phyloP scores from a whole-genome alignment of 192 early-diverging fungal species.

The Coemansia sp. region DNA sequence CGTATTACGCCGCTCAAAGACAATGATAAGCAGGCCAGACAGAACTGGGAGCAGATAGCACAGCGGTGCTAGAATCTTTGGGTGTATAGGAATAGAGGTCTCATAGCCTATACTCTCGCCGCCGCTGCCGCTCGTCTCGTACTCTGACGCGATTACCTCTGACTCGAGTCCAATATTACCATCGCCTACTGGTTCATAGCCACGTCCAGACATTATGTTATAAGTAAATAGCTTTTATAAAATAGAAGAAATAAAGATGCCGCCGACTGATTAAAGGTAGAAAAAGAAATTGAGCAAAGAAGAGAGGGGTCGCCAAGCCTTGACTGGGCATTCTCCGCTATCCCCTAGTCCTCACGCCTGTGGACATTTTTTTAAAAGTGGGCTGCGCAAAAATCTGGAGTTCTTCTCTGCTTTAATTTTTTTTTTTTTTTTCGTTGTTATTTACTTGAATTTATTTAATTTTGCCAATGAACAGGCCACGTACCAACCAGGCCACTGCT shows the following conservation, averaged over 20 bases:
- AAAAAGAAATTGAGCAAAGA: no score
- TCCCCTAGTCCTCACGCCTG: no score
- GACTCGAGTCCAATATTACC: conserved; percentile 52
- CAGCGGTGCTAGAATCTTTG: conserved; percentile 56
- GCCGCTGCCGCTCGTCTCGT: conserved; percentile 21
- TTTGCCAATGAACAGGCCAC: conserved; percentile 22
- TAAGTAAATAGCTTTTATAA: background rate
- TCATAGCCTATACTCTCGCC: conserved; percentile 55
- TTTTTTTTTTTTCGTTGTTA: background rate
- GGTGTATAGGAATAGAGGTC: conserved; percentile 50
- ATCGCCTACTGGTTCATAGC: conserved; percentile 53
- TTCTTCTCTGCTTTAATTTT: background rate
- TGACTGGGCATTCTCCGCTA: background rate
- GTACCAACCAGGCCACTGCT: conserved; percentile 12
- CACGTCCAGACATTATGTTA: conserved; percentile 36
- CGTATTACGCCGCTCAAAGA: conserved; percentile 52
- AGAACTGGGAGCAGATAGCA: conserved; percentile 43
- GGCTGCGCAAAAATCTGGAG: background rate
- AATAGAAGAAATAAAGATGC: background rate
- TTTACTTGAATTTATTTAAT: background rate
- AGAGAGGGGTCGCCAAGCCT: background rate
- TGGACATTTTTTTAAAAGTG: background rate
- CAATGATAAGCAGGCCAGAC: conserved; percentile 36
- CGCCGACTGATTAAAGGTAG: no score
- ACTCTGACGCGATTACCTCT: conserved; percentile 40